Conservation (phyloP, 768 basidiomycete species). For the Boletus pseudopeckii region DNA sequence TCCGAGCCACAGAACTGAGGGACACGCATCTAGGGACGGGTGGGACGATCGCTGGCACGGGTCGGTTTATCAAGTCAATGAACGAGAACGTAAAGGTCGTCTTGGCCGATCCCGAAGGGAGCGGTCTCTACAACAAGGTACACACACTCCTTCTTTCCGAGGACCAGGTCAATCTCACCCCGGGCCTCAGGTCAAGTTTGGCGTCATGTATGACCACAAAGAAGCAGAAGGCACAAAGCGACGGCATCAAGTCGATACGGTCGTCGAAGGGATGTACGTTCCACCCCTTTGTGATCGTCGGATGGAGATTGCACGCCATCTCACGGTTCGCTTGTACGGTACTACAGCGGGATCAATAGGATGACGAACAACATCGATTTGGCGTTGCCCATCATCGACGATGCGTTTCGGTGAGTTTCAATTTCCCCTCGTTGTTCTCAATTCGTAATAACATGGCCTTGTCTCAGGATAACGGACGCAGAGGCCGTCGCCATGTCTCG, state of each 20-base stretch:
- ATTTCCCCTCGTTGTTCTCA: background rate
- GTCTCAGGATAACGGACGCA: slow-evolving; percentile 75
- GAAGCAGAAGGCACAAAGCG: slow-evolving; percentile 93
- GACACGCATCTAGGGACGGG: slow-evolving; percentile 68
- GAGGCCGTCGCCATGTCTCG: slow-evolving; percentile 97
- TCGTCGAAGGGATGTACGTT: slow-evolving; percentile 85
- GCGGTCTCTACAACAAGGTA: slow-evolving; percentile 93
- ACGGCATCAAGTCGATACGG: slow-evolving; percentile 92
- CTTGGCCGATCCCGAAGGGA: slow-evolving; percentile 90
- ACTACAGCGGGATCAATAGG: slow-evolving; percentile 84
- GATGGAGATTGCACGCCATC: background rate
- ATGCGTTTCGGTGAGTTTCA: slow-evolving; percentile 72
- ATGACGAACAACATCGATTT: slow-evolving; percentile 87
- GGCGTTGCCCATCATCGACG: slow-evolving; percentile 80
- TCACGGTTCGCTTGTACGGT: background rate
- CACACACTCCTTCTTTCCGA: background rate
- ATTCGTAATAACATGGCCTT: background rate
- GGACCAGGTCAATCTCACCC: background rate
- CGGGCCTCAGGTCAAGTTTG: slow-evolving; percentile 67
- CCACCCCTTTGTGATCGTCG: background rate
- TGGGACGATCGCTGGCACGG: slow-evolving; percentile 88
- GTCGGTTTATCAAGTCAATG: slow-evolving; percentile 74
- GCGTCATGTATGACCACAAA: slow-evolving; percentile 91
- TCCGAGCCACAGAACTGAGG: background rate
- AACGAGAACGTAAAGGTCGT: slow-evolving; percentile 64